Evolutionary conservation across 78 protist species (phyloP).

Genomic region (Anaeramoeba ignava): DNA sequence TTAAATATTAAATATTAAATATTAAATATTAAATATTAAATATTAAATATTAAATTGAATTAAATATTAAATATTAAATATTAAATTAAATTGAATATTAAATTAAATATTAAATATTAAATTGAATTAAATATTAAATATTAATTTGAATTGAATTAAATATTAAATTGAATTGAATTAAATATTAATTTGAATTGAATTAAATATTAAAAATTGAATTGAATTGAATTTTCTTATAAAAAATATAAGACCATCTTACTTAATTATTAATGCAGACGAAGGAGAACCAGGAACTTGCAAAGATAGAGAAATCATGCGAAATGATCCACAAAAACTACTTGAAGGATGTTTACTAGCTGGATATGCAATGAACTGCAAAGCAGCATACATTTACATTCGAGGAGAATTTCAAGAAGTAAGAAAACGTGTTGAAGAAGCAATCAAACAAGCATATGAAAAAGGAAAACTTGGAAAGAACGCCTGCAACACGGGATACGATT

Average conservation of each 20-base stretch:
- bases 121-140: no score
- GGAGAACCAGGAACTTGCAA: conserved; percentile 99
- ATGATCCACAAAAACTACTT: conserved; percentile 95
- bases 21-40: no score
- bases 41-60: no score
- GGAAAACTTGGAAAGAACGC: conserved; percentile 89
- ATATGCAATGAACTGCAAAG: conserved; percentile 88
- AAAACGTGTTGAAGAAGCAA: conserved; percentile 1
- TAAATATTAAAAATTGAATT: no score
- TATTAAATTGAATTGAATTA: no score
- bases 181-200: no score
- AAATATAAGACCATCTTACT: conserved; percentile 88
- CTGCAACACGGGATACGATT: conserved; percentile 75
- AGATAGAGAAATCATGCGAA: conserved; percentile 95
- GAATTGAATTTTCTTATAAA: no score
- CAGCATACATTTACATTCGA: conserved; percentile 95
- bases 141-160: no score
- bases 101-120: no score
- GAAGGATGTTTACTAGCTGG: conserved; percentile 92
- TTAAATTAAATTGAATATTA: no score
- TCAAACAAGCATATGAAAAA: conserved; percentile 41
- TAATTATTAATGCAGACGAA: conserved; percentile 97
- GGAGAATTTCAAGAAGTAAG: conserved; percentile 73
- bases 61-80: no score
- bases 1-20: no score